A percentile compares a stretch with the other conserved stretches of the same genome.
Evolutionary conservation across 1,284 basidiomycete genomes (phyloP).

Genomic region (Mrakiaceae sp.): DNA sequence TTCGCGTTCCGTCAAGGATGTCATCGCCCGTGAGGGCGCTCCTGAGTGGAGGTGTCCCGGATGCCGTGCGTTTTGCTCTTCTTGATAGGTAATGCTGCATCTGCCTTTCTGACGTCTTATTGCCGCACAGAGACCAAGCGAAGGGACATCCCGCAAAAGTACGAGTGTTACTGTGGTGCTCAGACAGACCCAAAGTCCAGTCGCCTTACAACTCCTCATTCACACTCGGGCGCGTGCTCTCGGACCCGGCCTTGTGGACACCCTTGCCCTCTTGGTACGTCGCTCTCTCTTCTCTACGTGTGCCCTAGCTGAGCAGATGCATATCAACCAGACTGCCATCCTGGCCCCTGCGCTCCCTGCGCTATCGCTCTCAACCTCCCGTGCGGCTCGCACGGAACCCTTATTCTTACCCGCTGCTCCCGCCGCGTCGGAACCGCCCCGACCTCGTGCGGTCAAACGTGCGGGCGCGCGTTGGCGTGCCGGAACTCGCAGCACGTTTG

Average conservation of each 20-base stretch:
- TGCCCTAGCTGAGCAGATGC: conserved; percentile 45
- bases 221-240: conserved; percentile 7
- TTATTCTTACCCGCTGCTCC: conserved; percentile 54
- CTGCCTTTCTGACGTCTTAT: too few species aligned
- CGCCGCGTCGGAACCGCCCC: conserved; percentile 35
- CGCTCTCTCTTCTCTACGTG: too few species aligned
- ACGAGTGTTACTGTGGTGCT: conserved; percentile 41
- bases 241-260: too few species aligned
- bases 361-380: conserved; percentile 43
- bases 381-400: conserved; percentile 57
- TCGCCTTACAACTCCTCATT: conserved; percentile 66
- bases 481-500: conserved; percentile 44
- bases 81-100: too few species aligned
- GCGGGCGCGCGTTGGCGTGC: conserved; percentile 49
- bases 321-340: conserved; percentile 58
- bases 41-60: conserved; percentile 25
- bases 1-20: conserved; percentile 18
- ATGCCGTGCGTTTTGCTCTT: conserved; percentile 19
- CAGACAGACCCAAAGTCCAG: conserved; percentile 57
- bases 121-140: conserved; percentile 17
- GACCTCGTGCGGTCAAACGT: conserved; percentile 56
- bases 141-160: conserved; percentile 22
- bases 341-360: conserved; percentile 67
- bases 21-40: conserved; percentile 10
- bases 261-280: too few species aligned